Evolutionary conservation across 176 grass and related monocot species (phyloP).

Genomic region (Musa schizocarpa): DNA sequence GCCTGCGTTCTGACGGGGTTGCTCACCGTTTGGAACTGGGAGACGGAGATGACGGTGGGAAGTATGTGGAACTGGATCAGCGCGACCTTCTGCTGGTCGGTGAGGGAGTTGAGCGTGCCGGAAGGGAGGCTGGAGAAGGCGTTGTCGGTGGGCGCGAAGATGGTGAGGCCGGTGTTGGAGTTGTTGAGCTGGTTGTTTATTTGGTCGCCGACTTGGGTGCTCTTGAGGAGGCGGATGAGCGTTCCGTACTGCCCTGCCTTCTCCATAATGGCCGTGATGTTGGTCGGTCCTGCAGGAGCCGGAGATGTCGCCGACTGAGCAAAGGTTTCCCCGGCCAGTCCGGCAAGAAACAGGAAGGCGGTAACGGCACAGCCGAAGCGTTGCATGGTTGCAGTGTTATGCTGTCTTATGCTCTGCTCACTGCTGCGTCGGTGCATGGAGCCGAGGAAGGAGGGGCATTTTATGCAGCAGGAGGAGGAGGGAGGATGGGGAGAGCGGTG

Average conservation of each 20-base stretch:
- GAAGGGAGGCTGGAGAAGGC: conserved; percentile 66
- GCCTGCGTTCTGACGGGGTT: conserved; percentile 89
- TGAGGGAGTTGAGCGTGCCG: conserved; percentile 77
- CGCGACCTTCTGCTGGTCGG: conserved; percentile 68
- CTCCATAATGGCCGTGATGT: conserved; percentile 70
- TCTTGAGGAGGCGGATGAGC: conserved; percentile 53
- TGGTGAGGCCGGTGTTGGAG: conserved; percentile 62
- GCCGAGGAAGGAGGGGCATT: background rate
- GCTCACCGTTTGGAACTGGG: conserved; percentile 82
- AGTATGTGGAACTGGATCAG: conserved; percentile 81
- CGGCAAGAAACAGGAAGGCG: conserved; percentile 18
- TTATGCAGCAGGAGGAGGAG: conserved; percentile 10
- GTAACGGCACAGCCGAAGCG: conserved; percentile 7
- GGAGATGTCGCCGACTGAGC: conserved; percentile 31
- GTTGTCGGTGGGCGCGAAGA: conserved; percentile 93
- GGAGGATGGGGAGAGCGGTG: conserved; percentile 4
- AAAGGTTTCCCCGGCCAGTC: background rate
- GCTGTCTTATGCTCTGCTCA: background rate
- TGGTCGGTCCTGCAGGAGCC: conserved; percentile 35
- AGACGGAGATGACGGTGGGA: conserved; percentile 30
- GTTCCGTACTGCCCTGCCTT: conserved; percentile 84
- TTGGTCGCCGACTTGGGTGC: conserved; percentile 53
- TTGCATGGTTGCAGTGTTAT: conserved; percentile 12
- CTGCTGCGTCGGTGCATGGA: conserved; percentile 4
- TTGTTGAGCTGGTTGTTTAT: conserved; percentile 93